Percentiles rank a stretch among this genome's conserved stretches.
Evolutionary conservation across 495 filamentous ascomycete genomes (phyloP).

Genomic region (Pyronema domesticum): DNA sequence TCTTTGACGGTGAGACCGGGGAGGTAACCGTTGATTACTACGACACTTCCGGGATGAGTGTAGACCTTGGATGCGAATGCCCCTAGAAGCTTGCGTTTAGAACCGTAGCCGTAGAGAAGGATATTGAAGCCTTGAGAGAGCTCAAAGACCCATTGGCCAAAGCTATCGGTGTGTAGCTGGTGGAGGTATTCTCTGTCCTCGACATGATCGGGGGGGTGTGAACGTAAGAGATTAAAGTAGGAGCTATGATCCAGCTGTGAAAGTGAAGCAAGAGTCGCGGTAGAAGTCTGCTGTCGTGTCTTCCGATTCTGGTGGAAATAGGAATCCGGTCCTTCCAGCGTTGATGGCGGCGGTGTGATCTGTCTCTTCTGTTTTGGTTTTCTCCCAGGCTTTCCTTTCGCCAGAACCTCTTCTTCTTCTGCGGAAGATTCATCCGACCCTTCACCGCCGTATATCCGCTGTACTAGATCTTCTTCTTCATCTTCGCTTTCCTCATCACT

Average conservation of each 20-base stretch:
- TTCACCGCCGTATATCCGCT: slow-evolving; percentile 28
- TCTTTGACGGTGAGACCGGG: slow-evolving; percentile 58
- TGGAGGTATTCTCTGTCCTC: slow-evolving; percentile 53
- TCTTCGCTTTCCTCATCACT: slow-evolving; percentile 62
- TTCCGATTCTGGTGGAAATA: slow-evolving; percentile 89
- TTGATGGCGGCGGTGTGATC: slow-evolving; percentile 42
- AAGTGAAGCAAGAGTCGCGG: slow-evolving; percentile 62
- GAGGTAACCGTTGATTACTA: slow-evolving; percentile 79
- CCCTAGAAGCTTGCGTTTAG: slow-evolving; percentile 59
- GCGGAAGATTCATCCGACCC: slow-evolving; percentile 29
- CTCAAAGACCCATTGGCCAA: slow-evolving; percentile 87
- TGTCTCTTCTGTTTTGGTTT: slow-evolving; percentile 23
- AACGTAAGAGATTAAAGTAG: slow-evolving; percentile 55
- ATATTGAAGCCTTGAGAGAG: slow-evolving; percentile 75
- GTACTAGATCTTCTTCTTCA: slow-evolving; percentile 27
- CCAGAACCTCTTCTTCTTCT: slow-evolving; percentile 23
- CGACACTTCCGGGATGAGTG: slow-evolving; percentile 31
- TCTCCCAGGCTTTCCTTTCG: slow-evolving; percentile 11
- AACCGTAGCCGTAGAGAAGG: slow-evolving; percentile 83
- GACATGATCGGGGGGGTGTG: slow-evolving; percentile 52
- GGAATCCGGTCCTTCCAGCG: slow-evolving; percentile 69
- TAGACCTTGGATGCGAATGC: slow-evolving; percentile 62
- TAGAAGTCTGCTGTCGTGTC: slow-evolving; percentile 63
- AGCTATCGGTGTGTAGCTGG: slow-evolving; percentile 59
- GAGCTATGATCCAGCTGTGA: slow-evolving; percentile 72